Conservation (phyloP, 2,329 filamentous ascomycete species). For the Xylariaceae sp. region DNA sequence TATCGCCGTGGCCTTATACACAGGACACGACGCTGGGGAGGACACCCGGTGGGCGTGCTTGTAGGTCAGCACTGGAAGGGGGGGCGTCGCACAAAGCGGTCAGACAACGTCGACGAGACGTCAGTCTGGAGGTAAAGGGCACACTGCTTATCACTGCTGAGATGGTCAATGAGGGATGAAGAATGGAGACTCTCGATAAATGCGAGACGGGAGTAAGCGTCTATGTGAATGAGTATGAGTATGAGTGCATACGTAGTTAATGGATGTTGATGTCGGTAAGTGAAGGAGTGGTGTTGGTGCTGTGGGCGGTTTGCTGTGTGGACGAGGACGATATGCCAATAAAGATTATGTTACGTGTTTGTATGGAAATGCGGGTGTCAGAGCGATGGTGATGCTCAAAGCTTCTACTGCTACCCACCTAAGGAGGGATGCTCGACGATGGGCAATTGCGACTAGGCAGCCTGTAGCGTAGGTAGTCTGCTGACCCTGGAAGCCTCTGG, state of each 20-base stretch:
- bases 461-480: constrained; percentile 26
- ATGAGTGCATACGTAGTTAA: neutral
- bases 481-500: neutral
- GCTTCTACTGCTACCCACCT: neutral
- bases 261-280: neutral
- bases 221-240: neutral
- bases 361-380: neutral
- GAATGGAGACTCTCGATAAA: constrained; percentile 1
- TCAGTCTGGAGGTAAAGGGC: neutral
- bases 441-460: constrained; percentile 30
- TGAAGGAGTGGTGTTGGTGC: too few species aligned
- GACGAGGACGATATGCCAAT: neutral
- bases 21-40: constrained; percentile 5
- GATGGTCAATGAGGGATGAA: constrained; percentile 1
- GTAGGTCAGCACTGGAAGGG: constrained; percentile 7
- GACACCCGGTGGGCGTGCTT: constrained; percentile 14
- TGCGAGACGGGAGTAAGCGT: constrained; percentile 4
- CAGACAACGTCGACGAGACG: neutral
- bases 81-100: constrained; percentile 5
- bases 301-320: neutral
- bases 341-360: neutral
- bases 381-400: constrained; percentile 21
- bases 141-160: neutral
- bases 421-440: constrained; percentile 27
- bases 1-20: constrained; percentile 3